These are phyloP conservation scores for Fusarium hostae DNA, from an alignment of 2,329 filamentous ascomycete species.

Conservation along the genomic window DNA sequence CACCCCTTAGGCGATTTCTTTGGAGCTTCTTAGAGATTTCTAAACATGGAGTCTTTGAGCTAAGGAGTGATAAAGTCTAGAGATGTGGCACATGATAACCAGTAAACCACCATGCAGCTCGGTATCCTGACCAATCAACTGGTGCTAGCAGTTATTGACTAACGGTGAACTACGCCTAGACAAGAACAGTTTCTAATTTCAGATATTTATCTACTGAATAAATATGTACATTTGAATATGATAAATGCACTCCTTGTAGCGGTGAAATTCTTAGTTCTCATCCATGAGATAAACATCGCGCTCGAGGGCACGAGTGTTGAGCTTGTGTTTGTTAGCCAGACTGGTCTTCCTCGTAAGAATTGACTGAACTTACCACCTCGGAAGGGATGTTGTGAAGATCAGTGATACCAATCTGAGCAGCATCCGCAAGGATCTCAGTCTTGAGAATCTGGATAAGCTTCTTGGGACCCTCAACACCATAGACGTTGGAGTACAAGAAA, in stretches of 20 bases:
- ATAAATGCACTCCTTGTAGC: too few species aligned
- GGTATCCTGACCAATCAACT: not conserved
- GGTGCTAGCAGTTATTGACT: not conserved
- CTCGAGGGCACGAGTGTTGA: conserved; percentile 44
- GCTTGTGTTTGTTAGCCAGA: conserved; percentile 24
- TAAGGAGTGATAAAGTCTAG: not conserved
- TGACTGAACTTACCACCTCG: conserved; percentile 31
- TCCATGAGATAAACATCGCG: conserved; percentile 41
- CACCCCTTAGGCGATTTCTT: too few species aligned
- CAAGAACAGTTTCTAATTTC: accelerated
- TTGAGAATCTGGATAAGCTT: conserved; percentile 60
- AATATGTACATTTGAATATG: not conserved
- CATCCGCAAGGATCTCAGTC: conserved; percentile 55
- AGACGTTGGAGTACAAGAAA: conserved; percentile 63
- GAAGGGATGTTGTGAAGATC: conserved; percentile 41
- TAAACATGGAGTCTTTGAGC: too few species aligned
- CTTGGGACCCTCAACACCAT: conserved; percentile 59
- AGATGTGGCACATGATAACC: not conserved
- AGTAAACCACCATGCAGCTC: not conserved
- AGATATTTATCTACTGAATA: not conserved
- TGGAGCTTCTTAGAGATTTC: not conserved
- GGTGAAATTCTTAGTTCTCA: not conserved
- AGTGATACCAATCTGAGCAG: conserved; percentile 49
- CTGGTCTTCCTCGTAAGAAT: accelerated
- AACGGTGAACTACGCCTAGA: not conserved